Base-by-base conservation (phyloP, 2,329 filamentous ascomycete genomes). In the Aspergillus oerlinghausenensis region DNA sequence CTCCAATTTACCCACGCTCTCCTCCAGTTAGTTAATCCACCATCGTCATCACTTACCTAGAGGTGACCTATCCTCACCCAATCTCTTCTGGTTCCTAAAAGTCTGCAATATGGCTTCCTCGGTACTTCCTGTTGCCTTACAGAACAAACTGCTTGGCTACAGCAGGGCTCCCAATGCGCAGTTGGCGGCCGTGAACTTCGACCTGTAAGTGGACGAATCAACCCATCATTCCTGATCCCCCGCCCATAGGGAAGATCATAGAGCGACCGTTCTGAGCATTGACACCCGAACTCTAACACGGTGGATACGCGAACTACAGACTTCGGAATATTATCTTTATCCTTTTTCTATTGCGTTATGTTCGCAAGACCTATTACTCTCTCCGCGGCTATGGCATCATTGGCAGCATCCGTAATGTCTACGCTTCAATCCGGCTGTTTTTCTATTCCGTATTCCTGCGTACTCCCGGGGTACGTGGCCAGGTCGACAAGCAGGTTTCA, bases 281-380 rank as follows among this genome's bases (percentile, higher is more conserved):
- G 54, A 35, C 55, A 21, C 42, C 14, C 38, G 9, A 32, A 52
- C 55, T 56, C 49, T 52, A 55, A 57, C 53, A 29, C 43, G 42
- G 54, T 54, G 49, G 56, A 55, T 21, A 42, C 35, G 42, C 25
- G 49, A 19, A 26, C 21, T 45, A 45, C 63, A 93, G 90, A 58
- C 70, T 96, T 60, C 89, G 90, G 54, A 96, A 97, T 72, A 80
- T 97, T 58, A 80, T 97, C 66, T 96, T 97, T 74, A 81, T 92
- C 70, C 83, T 96, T 65, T 97, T 97, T 77, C 73, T 97, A 58
- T 79, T 96, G 50, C 88, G 92, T 70, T 89, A 92, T 81, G 84
- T 88, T 32, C 89, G 91, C 63, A 89, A 88, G 68, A 83, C 84
- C 28, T 88, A 90, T 72, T 88, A 91, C 78, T 90, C 94, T 70